Conservation (phyloP, 352 stramenopile genomes). For the Saprolegnia diclina region DNA sequence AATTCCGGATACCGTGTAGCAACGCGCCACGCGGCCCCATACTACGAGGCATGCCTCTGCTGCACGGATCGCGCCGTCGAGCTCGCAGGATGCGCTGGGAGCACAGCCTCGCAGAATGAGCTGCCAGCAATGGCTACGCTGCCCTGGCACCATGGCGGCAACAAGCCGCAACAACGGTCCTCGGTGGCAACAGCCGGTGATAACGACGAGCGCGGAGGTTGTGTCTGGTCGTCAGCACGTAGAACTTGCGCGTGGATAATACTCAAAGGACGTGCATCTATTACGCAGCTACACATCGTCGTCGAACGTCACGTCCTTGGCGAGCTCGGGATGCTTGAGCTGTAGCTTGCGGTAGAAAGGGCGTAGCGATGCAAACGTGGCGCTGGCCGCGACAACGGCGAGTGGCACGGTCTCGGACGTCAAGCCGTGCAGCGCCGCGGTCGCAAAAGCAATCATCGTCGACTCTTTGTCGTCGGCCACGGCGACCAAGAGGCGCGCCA, state of each 20-base stretch:
- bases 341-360: constrained; percentile 7
- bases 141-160: too few relatives aligned
- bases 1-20: background rate
- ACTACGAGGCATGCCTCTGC: background rate
- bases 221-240: too few relatives aligned
- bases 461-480: background rate
- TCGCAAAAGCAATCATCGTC: background rate
- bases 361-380: background rate
- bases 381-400: background rate
- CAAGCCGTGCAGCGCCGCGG: background rate
- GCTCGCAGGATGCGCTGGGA: too few relatives aligned
- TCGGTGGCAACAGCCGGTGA: too few relatives aligned
- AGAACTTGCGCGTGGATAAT: too few relatives aligned
- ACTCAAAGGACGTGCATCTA: background rate
- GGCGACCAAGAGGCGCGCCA: background rate
- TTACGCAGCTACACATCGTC: background rate
- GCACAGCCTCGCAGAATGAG: too few relatives aligned
- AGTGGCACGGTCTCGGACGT: constrained; percentile 5
- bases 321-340: background rate
- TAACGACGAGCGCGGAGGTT: too few relatives aligned
- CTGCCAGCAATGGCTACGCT: too few relatives aligned
- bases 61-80: too few relatives aligned
- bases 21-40: background rate
- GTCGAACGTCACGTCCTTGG: constrained; percentile 2
- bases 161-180: too few relatives aligned